A percentile compares a stretch with the other conserved stretches of the same genome.
Conservation (phyloP, 768 basidiomycete species). For the Leccinellum luteum region DNA sequence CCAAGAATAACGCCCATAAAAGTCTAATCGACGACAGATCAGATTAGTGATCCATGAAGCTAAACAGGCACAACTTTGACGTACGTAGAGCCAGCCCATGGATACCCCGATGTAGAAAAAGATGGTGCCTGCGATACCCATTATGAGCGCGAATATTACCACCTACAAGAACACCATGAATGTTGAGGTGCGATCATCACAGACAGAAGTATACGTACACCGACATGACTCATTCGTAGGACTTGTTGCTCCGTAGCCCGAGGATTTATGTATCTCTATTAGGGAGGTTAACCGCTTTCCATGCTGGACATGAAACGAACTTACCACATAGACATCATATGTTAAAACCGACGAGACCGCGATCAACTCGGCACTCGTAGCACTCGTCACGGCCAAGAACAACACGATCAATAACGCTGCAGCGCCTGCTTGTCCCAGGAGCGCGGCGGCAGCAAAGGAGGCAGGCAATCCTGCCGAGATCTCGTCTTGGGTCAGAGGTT, state of each 20-base stretch:
- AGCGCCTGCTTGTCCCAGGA: slow-evolving; percentile 80
- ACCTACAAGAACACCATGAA: slow-evolving; percentile 40
- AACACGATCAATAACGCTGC: slow-evolving; percentile 75
- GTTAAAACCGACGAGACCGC: slow-evolving; percentile 83
- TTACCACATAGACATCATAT: slow-evolving; percentile 80
- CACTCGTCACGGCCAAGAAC: slow-evolving; percentile 84
- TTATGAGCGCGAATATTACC: slow-evolving; percentile 66
- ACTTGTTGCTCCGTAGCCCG: slow-evolving; percentile 73
- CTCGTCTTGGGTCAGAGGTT: slow-evolving; percentile 50
- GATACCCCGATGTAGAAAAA: slow-evolving; percentile 91
- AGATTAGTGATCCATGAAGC: neutral
- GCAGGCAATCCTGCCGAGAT: slow-evolving; percentile 89
- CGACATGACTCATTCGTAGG: slow-evolving; percentile 62
- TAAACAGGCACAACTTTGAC: slow-evolving; percentile 26
- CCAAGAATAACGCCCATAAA: slow-evolving; percentile 89
- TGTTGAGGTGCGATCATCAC: neutral
- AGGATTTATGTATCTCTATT: slow-evolving; percentile 76
- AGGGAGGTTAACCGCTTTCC: neutral
- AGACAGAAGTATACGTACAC: slow-evolving; percentile 38
- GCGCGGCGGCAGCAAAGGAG: slow-evolving; percentile 76
- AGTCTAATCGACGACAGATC: slow-evolving; percentile 42
- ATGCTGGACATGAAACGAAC: neutral
- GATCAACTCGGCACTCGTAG: slow-evolving; percentile 87
- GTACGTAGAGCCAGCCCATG: slow-evolving; percentile 90
- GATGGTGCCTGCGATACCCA: slow-evolving; percentile 79